These are phyloP conservation scores for Sicyos edulis DNA, from an alignment of 306 rosid species.

Conservation along the genomic window DNA sequence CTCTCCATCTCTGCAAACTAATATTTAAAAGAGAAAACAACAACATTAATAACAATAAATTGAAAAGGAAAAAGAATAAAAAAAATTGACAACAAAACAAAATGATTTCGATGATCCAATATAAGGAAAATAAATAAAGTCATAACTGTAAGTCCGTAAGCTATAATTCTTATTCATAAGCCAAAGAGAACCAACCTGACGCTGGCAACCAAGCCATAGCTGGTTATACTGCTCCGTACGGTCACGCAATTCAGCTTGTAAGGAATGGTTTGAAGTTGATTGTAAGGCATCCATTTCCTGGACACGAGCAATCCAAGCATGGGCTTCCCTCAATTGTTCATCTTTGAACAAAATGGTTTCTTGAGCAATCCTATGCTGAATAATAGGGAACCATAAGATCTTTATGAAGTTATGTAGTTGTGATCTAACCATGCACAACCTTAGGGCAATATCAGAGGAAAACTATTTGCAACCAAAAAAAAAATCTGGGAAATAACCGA, in stretches of 20 bases:
- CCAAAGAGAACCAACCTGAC: constrained; percentile 59
- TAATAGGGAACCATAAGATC: constrained; percentile 20
- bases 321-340: constrained; percentile 88
- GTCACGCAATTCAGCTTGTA: constrained; percentile 87
- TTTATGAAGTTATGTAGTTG: constrained; percentile 12
- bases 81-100: not conserved
- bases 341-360: constrained; percentile 80
- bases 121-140: not conserved
- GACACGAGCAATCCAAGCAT: constrained; percentile 85
- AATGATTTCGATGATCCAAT: not conserved
- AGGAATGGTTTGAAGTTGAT: constrained; percentile 66
- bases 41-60: not conserved
- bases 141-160: not conserved
- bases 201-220: constrained; percentile 87
- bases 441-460: not conserved
- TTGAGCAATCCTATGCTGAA: constrained; percentile 93
- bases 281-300: constrained; percentile 92
- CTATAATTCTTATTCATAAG: constrained; percentile 2
- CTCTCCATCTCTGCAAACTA: constrained; percentile 95
- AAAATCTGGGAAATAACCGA: too few relatives aligned
- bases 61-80: not conserved
- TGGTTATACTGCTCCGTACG: constrained; percentile 91
- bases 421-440: not conserved
- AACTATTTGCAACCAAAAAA: not conserved
- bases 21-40: constrained; percentile 26